phyloP scores from a whole-genome alignment of 148 eudicot species.

The Amaranthus cruentus region DNA sequence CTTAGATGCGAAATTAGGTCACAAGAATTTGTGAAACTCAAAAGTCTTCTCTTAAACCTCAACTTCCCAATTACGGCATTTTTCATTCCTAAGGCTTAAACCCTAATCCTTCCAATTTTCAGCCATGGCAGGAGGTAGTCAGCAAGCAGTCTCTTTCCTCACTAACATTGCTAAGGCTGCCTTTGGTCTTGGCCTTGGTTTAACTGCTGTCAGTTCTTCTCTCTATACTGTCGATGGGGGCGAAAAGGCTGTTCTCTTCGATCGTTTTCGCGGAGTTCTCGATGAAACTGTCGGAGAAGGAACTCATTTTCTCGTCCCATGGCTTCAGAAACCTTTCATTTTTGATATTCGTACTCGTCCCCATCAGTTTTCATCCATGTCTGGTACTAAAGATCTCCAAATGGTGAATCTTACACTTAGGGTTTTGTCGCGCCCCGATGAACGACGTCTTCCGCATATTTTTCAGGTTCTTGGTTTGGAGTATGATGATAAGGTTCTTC shows the following conservation, averaged over 20 bases:
- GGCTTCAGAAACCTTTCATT: conserved; percentile 78
- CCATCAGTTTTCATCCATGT: conserved; percentile 70
- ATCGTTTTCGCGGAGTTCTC: conserved; percentile 74
- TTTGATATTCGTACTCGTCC: conserved; percentile 89
- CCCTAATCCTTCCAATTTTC: background rate
- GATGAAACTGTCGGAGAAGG: conserved; percentile 73
- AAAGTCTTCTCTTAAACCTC: too few species aligned
- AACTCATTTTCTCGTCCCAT: conserved; percentile 78
- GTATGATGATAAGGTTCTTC: conserved; percentile 86
- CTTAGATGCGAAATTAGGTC: too few species aligned
- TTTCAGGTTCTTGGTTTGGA: conserved; percentile 66
- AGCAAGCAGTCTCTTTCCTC: conserved; percentile 35
- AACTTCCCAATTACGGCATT: too few species aligned
- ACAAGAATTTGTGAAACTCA: too few species aligned
- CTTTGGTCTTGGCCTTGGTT: conserved; percentile 45
- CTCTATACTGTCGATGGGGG: conserved; percentile 97
- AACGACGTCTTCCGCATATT: conserved; percentile 40
- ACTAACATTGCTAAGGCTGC: conserved; percentile 45
- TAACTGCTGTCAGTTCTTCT: conserved; percentile 48
- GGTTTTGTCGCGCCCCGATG: conserved; percentile 73
- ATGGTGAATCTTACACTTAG: conserved; percentile 91
- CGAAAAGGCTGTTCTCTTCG: conserved; percentile 88
- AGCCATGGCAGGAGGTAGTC: conserved; percentile 23
- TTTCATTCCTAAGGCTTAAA: too few species aligned
- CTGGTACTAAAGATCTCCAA: conserved; percentile 92